Percentiles rank a stretch among this genome's conserved stretches.
Conservation (phyloP, 306 rosid species). For the Inga laurina region DNA sequence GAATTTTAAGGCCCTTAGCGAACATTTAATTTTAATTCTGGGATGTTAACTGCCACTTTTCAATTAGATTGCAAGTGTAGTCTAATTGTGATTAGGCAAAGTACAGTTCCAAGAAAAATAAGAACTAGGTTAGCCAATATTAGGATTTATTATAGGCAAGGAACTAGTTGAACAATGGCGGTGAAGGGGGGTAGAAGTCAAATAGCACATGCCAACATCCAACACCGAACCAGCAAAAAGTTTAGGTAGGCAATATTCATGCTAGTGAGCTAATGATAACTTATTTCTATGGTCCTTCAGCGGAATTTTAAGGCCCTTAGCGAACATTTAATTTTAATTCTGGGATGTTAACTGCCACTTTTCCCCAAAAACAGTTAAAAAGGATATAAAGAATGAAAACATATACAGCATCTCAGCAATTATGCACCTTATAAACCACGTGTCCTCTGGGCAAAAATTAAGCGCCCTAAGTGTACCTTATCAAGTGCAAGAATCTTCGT, state of each 20-base stretch:
- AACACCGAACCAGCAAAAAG: neutral
- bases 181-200: neutral
- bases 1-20: neutral
- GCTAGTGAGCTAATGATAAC: neutral
- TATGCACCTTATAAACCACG: neutral
- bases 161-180: conserved; percentile 4
- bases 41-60: neutral
- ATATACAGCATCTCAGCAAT: neutral
- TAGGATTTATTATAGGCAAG: neutral
- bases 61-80: neutral
- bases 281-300: neutral
- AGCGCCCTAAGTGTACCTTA: conserved; percentile 58
- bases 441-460: conserved; percentile 3
- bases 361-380: neutral
- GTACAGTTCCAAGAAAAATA: no score
- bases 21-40: neutral
- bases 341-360: neutral
- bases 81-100: no score
- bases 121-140: no score
- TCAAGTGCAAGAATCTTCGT: conserved; percentile 98
- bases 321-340: neutral
- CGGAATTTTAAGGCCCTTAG: neutral
- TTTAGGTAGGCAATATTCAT: neutral
- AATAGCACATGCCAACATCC: neutral
- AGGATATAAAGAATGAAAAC: neutral